Evolutionary conservation across 2,329 filamentous ascomycete species (phyloP).

Genomic region (Fusarium siculi): DNA sequence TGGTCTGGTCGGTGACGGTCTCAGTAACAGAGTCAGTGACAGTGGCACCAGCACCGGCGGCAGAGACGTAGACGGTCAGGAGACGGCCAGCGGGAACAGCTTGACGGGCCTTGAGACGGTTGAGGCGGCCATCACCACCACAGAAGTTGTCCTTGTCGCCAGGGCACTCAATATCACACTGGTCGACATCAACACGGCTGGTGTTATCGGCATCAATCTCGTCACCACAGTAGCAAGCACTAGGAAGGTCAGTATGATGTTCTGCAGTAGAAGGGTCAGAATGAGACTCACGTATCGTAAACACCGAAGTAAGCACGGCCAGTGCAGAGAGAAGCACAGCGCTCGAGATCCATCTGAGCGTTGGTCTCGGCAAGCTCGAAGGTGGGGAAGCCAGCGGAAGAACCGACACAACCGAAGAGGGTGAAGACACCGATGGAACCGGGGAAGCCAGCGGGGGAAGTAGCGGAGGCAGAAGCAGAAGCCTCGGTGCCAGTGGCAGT

Average conservation of each 20-base stretch:
- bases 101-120: conserved; percentile 26
- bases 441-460: conserved; percentile 26
- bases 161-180: conserved; percentile 32
- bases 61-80: conserved; percentile 25
- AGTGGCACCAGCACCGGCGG: not conserved
- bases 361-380: conserved; percentile 34
- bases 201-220: not conserved
- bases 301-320: conserved; percentile 42
- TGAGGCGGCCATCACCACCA: conserved; percentile 25
- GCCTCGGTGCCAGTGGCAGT: conserved; percentile 38
- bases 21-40: not conserved
- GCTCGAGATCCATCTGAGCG: conserved; percentile 35
- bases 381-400: conserved; percentile 28
- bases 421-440: conserved; percentile 28
- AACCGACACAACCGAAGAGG: conserved; percentile 43
- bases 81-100: conserved; percentile 18
- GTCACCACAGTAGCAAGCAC: conserved; percentile 38
- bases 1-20: conserved; percentile 17
- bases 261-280: fast-evolving
- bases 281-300: conserved; percentile 37
- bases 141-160: conserved; percentile 26
- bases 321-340: conserved; percentile 41
- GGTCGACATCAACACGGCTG: not conserved
- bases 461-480: conserved; percentile 38
- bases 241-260: conserved; percentile 4